These are phyloP conservation scores for Komagataella phaffii DNA, from an alignment of 805 yeast genomes.

Conservation along the genomic window DNA sequence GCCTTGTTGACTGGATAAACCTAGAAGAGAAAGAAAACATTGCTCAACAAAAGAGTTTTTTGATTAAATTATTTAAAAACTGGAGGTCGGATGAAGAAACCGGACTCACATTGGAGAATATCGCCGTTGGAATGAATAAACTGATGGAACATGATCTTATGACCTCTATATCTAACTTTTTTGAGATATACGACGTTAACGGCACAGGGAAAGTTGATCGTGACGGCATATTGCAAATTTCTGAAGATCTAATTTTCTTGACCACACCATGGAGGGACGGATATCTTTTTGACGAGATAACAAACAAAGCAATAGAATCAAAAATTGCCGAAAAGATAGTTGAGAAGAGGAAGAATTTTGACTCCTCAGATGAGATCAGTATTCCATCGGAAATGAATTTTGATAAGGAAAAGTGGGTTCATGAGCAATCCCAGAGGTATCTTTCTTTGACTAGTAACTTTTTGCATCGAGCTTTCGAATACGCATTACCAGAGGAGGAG, in stretches of 20 bases:
- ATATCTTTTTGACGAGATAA: conserved; percentile 44
- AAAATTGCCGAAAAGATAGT: conserved; percentile 53
- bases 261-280: conserved; percentile 84
- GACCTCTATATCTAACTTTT: conserved; percentile 68
- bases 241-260: conserved; percentile 75
- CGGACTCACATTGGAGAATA: conserved; percentile 51
- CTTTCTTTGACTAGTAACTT: conserved; percentile 79
- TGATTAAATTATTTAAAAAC: conserved; percentile 47
- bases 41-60: conserved; percentile 24
- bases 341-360: conserved; percentile 18
- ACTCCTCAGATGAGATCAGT: conserved; percentile 22
- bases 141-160: conserved; percentile 63
- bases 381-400: conserved; percentile 48
- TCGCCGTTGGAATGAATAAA: conserved; percentile 60
- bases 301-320: conserved; percentile 49
- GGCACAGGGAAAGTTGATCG: conserved; percentile 50
- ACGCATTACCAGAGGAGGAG: conserved; percentile 60
- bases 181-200: conserved; percentile 55
- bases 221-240: conserved; percentile 69
- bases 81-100: conserved; percentile 48
- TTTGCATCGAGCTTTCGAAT: conserved; percentile 78
- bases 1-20: conserved; percentile 65
- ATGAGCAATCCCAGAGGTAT: conserved; percentile 65
- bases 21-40: conserved; percentile 21
- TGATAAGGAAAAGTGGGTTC: conserved; percentile 47